Base-by-base conservation (phyloP, 345 rosid species). In the Eucalyptus lansdowneana region DNA sequence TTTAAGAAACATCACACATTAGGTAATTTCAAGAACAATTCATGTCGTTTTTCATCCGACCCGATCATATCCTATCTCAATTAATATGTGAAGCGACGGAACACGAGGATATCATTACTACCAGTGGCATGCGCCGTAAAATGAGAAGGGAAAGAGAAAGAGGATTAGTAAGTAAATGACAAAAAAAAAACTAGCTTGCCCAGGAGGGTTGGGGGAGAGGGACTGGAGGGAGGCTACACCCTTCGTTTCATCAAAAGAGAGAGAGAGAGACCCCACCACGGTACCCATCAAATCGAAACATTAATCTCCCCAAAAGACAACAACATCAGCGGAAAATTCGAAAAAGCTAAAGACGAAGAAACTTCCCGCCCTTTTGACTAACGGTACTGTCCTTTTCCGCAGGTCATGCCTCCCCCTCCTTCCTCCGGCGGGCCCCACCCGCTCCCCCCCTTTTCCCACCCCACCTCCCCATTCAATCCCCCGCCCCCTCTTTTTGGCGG, bases 331-430 rank as follows among this genome's bases (percentile, higher is more conserved):
- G 49, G 72, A 22, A 58, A 40, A 62, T 40, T 15, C 10, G 86
- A 22, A 69, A 88, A 81, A 16, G 25, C 50, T 3, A 29, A 80
- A 69, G 21, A 45, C 14, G 69, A 88, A 87, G 14, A 29, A 42
- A 50, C 54, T 81, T 88, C 89, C 92, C 90, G 87, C 92, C 58
- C 88, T 69, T 91, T 90, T 90, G 90, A 89, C 86, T 40, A 44
- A 44, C 22, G 88, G 92, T 88, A 67, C 51, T 13, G 93, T 92
- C 92, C 47, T 87, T 89, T 92, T 91, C 94, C 47, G 92, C 90
- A 87, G 89, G 90, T 86, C 11, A 87, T 72, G 17, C 27, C 17
- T 29, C 22, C 15, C 6, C 27, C 17, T 29, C 22, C 15, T 13
- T 14, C 69, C 16, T 13, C 34, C 69, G 15, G 69, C 69, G 69